Percentiles rank a stretch among this genome's conserved stretches.
phyloP scores from a whole-genome alignment of 176 grass and related monocot species.

The Elymus sibiricus region DNA sequence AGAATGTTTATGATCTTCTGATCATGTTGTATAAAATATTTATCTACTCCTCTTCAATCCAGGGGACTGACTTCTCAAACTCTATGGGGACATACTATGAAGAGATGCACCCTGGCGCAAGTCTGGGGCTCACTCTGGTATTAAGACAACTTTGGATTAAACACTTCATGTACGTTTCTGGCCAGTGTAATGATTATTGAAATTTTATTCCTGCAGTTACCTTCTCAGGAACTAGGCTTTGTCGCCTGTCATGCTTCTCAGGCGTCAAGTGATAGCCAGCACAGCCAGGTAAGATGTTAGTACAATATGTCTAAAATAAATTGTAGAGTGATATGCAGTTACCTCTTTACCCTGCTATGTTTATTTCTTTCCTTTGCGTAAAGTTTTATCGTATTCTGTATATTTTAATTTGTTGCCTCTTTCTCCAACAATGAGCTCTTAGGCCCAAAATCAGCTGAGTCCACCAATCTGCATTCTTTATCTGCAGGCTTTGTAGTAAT shows the following conservation, averaged over 20 bases:
- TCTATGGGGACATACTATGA: slow-evolving; percentile 28
- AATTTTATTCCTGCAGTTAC: not conserved
- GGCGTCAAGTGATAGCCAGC: slow-evolving; percentile 16
- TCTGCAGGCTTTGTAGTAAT: not conserved
- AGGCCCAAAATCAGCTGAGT: not conserved
- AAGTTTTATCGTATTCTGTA: not conserved
- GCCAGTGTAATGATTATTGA: not conserved
- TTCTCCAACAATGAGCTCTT: not conserved
- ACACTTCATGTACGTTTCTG: not conserved
- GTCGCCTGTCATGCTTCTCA: not conserved
- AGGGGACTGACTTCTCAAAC: slow-evolving; percentile 19
- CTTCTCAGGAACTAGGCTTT: slow-evolving; percentile 37
- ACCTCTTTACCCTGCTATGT: not conserved
- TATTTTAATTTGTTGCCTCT: not conserved
- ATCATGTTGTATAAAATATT: not conserved
- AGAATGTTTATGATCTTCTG: not conserved
- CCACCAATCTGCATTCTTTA: not conserved
- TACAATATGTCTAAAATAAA: not conserved
- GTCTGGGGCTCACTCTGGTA: slow-evolving; percentile 28
- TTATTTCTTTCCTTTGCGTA: not conserved
- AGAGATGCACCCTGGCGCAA: slow-evolving; percentile 27
- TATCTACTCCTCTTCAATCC: not conserved
- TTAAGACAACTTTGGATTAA: slow-evolving; percentile 27
- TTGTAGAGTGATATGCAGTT: not conserved
- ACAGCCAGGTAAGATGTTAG: not conserved